Base-by-base conservation (phyloP, 441 rosid genomes). In the Flueggea neowawraea region DNA sequence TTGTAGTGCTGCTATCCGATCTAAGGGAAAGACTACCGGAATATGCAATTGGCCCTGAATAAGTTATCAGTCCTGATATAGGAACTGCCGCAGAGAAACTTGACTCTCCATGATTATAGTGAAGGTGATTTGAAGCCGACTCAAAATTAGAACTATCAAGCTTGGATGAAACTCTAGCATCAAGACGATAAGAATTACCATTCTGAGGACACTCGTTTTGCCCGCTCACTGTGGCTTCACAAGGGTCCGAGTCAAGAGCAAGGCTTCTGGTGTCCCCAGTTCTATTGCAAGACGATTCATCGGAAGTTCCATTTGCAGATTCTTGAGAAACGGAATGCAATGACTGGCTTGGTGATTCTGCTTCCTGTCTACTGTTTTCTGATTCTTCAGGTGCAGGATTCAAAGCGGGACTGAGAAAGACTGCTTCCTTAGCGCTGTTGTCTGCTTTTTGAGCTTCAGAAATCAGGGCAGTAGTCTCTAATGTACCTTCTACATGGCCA, bases 1-100 rank as follows among this genome's bases (percentile, higher is more conserved):
- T 92, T 2, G 96, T 84, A 32, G 96, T 78, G 78, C 98, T 89
- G 83, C 93, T 85, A 41, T 92, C 96, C 0, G 96, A 89, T 69
- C 98, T 76, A 58, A 78, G 80, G 9, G 98, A 92, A 47, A 84
- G 78, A 63, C 85, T 90, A 55, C 98, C 98, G 28, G 96, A 83
- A 69, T 69, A 77, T 36, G 88, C 78, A 33, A 85, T 75, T 2
- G 81, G 85, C 39, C 91, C 97, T 3, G 98, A 81, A 69, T 82
- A 81, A 52, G 74, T 83, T 71, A 84, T 81, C 49, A 78, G 79
- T 47, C 93, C 85, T 31, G 93, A 80, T 58, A 78, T 17, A 55
- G 90, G 61, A 15, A 71, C 90, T 60, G 85, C 68, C 31, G 80
- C 77, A 2, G 97, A 88, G 82, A 90, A 90, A 75, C 97, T 90